A percentile compares a stretch with the other conserved stretches of the same genome.
Evolutionary conservation across 192 early-diverging fungal species (phyloP).

Genomic region (Rhizophagus sp.): DNA sequence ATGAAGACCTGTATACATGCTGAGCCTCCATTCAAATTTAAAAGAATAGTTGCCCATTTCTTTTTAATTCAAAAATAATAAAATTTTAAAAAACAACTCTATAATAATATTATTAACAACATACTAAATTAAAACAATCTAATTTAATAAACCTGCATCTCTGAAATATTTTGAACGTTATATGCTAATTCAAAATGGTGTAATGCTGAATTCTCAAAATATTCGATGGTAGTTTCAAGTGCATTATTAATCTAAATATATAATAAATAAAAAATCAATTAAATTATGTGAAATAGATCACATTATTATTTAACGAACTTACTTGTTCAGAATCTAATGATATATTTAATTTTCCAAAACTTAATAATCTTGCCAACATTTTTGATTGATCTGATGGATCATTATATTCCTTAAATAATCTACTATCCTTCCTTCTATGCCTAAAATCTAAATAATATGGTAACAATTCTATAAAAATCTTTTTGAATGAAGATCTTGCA

Average conservation of each 20-base stretch:
- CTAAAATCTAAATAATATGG: conserved; percentile 77
- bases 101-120: neutral
- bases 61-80: conserved; percentile 19
- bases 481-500: conserved; percentile 62
- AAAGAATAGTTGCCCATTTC: conserved; percentile 63
- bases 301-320: conserved; percentile 13
- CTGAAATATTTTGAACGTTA: conserved; percentile 57
- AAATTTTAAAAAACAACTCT: conserved; percentile 5
- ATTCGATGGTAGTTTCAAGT: conserved; percentile 70
- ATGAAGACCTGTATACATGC: conserved; percentile 75
- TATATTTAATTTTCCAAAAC: conserved; percentile 56
- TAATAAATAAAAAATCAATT: neutral
- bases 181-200: conserved; percentile 80
- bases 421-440: conserved; percentile 62
- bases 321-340: conserved; percentile 61
- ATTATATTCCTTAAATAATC: conserved; percentile 67
- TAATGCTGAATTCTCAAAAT: conserved; percentile 74
- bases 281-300: neutral
- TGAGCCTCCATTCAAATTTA: conserved; percentile 73
- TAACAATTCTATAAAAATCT: conserved; percentile 57
- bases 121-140: neutral
- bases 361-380: conserved; percentile 55
- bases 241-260: conserved; percentile 50
- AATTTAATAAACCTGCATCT: conserved; percentile 60
- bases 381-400: conserved; percentile 63